Base-by-base conservation (phyloP, 495 filamentous ascomycete genomes). In the Neurospora cerealis region DNA sequence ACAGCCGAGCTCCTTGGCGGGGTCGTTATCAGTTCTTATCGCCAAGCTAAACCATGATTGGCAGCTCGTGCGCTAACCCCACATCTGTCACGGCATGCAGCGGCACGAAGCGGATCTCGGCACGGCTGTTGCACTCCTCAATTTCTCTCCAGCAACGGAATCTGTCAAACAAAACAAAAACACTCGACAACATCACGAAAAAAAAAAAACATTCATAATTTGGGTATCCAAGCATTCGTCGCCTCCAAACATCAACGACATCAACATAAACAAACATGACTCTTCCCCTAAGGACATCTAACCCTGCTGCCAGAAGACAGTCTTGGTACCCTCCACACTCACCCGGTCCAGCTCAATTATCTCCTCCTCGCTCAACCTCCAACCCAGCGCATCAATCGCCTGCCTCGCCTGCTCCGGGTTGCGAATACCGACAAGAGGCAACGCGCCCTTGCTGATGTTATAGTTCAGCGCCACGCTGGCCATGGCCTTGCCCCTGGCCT, bases 401-500 rank as follows among this genome's bases (percentile, higher is more conserved):
- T 54, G 46, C 21, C 21, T 54, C 21, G 46, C 46, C 46, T 54
- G 46, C 21, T 54, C 46, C 46, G 46, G 46, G 2, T 54, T 54
- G n/a, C 46, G 46, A 54, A 54, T 54, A 4, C 46, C 46, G n/a
- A 54, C 46, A 5, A 54, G 9, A 4, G 46, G 46, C 46, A 54
- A 24, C 21, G 5, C 46, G 1, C 46, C 46, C 21, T 60, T 60
- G 5, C 48, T 60, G 11, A 86, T 77, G 37, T 81, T 82, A 66
- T 83, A 86, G 46, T 86, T 86, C 32, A 85, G 72, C 46, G 83
- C 83, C 6, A 85, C 81, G 9, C 80, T 81, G 0, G 83, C 73
- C 9, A 82, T 74, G 37, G 74, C 71, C 9, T 80, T 78, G 0
- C 73, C 77, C 10, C 73, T 75, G 71, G 80, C 77, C 40, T 79